Evolutionary conservation across 1,284 basidiomycete species (phyloP), one percentile per base, ranked within the genome.

Genomic region (Naganishia sp.): DNA sequence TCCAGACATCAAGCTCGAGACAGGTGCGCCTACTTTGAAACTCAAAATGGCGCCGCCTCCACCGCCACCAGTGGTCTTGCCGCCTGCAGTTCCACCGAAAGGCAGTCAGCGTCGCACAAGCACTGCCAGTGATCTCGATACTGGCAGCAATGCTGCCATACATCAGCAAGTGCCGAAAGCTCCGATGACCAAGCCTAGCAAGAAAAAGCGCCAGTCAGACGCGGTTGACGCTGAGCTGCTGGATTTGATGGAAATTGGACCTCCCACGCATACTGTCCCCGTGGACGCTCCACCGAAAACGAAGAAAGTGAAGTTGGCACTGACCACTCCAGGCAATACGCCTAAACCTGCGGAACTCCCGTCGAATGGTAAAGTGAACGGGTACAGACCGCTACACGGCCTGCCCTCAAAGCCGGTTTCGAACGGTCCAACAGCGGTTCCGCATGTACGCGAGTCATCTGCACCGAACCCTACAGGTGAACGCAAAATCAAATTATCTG

Each of bases 261-360:
- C 46, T 6, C 21, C 16, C 4, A 36, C 57, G 6, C n/a, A 36
- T 15, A 23, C 18, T 13, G 33, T 36, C 11, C 57, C 57, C 3
- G n/a, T 21, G 21, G 57, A 49, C 31, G 46, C 31, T 15, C 46
- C 46, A 9, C 57, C 57, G 7, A 60, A 60, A 25, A 36, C 25
- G 33, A 60, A 60, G 48, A 60, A 60, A 42, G 46, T 60, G 3
- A 60, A 60, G 39, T 45, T 60, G 10, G 57, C 57, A 10, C 18
- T 60, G 1, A 60, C 33, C 2, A 39, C 44, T 11, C 28, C 28
- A 28, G 28, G 28, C 28, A 33, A 16, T 36, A 10, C 57, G 13
- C 18, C 21, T 18, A 49, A 48, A 13, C 21, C 57, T 49, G 23
- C 16, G n/a, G 57, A 59, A 6, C 11, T n/a, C 16, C 28, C 44